Percentiles rank a stretch among this genome's conserved stretches.
These are phyloP conservation scores for Neofusicoccum sp. DNA, from an alignment of 2,329 filamentous ascomycete species.

Conservation along the genomic window DNA sequence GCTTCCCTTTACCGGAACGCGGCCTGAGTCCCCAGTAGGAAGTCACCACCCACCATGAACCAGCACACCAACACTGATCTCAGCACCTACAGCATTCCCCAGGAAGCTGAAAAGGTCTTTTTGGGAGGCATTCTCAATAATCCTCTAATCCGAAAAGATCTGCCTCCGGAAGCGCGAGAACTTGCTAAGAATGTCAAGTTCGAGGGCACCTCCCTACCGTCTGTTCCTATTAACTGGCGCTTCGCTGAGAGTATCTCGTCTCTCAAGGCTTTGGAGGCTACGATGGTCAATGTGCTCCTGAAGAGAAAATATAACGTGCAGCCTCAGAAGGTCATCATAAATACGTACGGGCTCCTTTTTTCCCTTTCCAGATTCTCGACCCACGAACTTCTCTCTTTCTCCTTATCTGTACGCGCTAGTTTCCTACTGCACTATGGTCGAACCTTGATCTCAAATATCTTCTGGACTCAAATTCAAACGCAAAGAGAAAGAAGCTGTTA, in stretches of 20 bases:
- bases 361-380: background rate
- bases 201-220: slow-evolving; percentile 47
- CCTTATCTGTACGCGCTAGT: no score
- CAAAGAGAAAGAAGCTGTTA: no score
- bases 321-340: slow-evolving; percentile 47
- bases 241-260: slow-evolving; percentile 58
- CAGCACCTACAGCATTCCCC: slow-evolving; percentile 33
- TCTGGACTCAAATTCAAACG: no score
- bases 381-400: background rate
- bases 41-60: background rate
- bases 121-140: slow-evolving; percentile 49
- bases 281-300: slow-evolving; percentile 49
- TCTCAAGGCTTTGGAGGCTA: slow-evolving; percentile 54
- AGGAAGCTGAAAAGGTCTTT: slow-evolving; percentile 30
- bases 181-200: slow-evolving; percentile 44
- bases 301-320: slow-evolving; percentile 49
- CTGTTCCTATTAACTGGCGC: slow-evolving; percentile 59
- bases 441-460: no score
- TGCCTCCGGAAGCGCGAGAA: slow-evolving; percentile 41
- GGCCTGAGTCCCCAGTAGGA: no score
- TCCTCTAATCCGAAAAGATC: slow-evolving; percentile 39
- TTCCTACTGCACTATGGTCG: no score
- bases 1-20: background rate
- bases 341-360: slow-evolving; percentile 41
- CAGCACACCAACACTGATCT: background rate